Evolutionary conservation across 2,329 filamentous ascomycete species (phyloP).

Genomic region (Thelonectria rubi): DNA sequence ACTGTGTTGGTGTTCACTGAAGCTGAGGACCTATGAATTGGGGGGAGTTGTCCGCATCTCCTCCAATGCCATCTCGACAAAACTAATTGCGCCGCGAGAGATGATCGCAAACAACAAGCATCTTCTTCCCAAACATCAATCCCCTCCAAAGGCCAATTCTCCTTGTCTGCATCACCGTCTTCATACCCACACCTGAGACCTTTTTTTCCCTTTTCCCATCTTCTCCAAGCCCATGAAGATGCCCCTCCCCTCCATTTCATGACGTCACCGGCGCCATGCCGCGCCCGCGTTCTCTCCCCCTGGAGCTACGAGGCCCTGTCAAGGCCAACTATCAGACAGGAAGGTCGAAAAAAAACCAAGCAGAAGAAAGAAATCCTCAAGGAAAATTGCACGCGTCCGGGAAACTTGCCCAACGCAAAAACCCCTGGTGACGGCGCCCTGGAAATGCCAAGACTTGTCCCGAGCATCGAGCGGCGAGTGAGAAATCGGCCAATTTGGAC

Average conservation of each 20-base stretch:
- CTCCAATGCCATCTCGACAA: too few relatives aligned
- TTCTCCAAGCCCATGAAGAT: neutral
- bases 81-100: neutral
- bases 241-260: conserved; percentile 2
- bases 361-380: neutral
- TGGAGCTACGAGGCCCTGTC: neutral
- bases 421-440: neutral
- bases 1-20: neutral
- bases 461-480: conserved; percentile 19
- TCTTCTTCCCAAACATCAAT: neutral
- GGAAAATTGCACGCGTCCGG: neutral
- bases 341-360: neutral
- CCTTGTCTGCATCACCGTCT: neutral
- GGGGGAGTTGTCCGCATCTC: too few relatives aligned
- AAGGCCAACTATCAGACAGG: neutral
- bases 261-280: conserved; percentile 19
- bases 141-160: neutral
- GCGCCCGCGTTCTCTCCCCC: too few relatives aligned
- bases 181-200: neutral
- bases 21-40: neutral
- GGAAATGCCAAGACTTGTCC: conserved; percentile 15
- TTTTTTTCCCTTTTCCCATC: neutral
- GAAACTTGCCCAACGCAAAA: neutral
- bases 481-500: conserved; percentile 12
- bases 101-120: neutral